A percentile compares a stretch with the other conserved stretches of the same genome.
These are phyloP conservation scores for Pterothamnion heteromorphum DNA, from an alignment of 31 red algal genomes.

Conservation along the genomic window DNA sequence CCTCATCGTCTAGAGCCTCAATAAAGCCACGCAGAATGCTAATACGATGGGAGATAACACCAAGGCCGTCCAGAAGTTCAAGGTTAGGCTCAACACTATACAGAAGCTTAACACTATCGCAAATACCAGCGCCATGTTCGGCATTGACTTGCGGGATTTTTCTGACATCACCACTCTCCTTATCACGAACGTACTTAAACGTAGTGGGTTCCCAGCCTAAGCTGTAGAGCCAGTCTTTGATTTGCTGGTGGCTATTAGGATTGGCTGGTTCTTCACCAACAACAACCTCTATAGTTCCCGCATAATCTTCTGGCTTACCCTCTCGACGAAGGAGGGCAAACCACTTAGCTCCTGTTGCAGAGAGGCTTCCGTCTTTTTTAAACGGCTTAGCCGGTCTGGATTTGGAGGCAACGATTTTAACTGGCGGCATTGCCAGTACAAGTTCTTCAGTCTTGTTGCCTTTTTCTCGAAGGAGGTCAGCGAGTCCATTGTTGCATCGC, in stretches of 20 bases:
- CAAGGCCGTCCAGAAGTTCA: not conserved
- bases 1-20: not conserved
- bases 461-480: no score
- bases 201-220: slow-evolving; percentile 8
- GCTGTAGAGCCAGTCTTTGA: not conserved
- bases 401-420: not conserved
- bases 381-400: not conserved
- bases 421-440: not conserved
- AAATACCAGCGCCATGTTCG: not conserved
- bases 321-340: not conserved
- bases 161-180: not conserved
- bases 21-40: not conserved
- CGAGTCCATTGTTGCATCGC: no score
- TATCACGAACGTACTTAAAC: not conserved
- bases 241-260: not conserved
- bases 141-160: not conserved
- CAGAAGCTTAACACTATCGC: not conserved
- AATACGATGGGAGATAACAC: not conserved
- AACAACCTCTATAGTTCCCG: not conserved
- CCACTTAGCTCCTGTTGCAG: not conserved
- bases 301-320: not conserved
- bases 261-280: not conserved
- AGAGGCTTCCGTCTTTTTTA: not conserved
- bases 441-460: not conserved
- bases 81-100: not conserved